Evolutionary conservation across 2,329 filamentous ascomycete genomes (phyloP), one percentile per base, ranked within the genome.

Genomic region (Tolypocladium ophioglossoides): DNA sequence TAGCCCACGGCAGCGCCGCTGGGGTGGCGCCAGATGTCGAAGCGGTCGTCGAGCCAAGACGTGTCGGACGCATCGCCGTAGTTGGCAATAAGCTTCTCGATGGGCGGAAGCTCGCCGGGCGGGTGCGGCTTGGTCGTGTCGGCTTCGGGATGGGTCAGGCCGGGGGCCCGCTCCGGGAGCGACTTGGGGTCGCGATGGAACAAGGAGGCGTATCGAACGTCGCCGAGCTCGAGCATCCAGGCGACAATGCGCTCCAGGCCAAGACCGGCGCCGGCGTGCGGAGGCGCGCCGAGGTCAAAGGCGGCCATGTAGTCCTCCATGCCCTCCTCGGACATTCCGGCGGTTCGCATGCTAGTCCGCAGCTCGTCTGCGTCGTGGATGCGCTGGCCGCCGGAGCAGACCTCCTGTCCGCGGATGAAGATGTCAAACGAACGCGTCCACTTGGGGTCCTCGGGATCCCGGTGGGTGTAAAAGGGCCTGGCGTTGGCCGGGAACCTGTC

Each of bases 51-150:
- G 9, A 94, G 80, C 90, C 91, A 96, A 0, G 90, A 94, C 0
- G 91, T 96, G 65, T 95, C 95, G 50, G 90, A 91, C 2, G 91
- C 90, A 69, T 96, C 91, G 58, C 91, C 91, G 62, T 96, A 96
- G 70, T 96, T 96, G 65, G 90, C 90, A 68, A 96, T 91, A 44
- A 96, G 83, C 66, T 95, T 87, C 67, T 91, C 89, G 6, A 96
- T 68, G 0, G 89, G 78, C 52, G 91, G 91, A 53, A 87, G 74
- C 51, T 84, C 77, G 64, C 74, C 77, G 54, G 71, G 76, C 60
- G 70, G 60, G 12, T 70, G 70, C 49, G 67, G 66, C 60, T 73
- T 72, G 14, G 72, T 79, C 0, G 91, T 96, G 65, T 91, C 91
- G 8, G 91, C 87, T 61, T 95, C 89, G 4, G 90, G 89, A 66